A percentile compares a stretch with the other conserved stretches of the same genome.
These are phyloP conservation scores for Micromonas commoda DNA, from an alignment of 139 green algal genomes.

Conservation along the genomic window DNA sequence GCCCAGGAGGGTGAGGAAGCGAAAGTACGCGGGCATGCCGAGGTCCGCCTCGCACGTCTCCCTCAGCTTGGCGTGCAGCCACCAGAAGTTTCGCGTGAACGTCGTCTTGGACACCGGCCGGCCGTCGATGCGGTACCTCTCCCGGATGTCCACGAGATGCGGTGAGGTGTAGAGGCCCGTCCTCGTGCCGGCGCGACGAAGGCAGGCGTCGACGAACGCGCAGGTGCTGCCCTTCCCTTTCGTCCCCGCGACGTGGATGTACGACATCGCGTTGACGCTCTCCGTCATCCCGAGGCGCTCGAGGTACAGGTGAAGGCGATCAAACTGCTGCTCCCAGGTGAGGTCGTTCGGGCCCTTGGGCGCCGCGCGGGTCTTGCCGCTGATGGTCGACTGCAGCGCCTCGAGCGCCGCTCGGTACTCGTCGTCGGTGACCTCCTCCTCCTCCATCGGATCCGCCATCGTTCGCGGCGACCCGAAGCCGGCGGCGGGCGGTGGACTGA, in stretches of 20 bases:
- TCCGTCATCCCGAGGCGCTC: background rate
- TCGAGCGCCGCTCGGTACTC: background rate
- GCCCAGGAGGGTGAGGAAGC: slow-evolving; percentile 90
- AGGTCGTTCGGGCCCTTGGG: background rate
- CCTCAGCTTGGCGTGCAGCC: background rate
- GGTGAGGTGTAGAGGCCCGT: slow-evolving; percentile 46
- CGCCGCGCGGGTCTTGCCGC: background rate
- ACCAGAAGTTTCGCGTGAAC: slow-evolving; percentile 18
- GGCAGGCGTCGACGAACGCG: slow-evolving; percentile 39
- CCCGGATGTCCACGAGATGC: slow-evolving; percentile 45
- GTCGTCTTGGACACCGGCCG: background rate
- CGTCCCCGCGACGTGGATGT: slow-evolving; percentile 35
- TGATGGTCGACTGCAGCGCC: slow-evolving; percentile 2
- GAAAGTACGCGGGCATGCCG: slow-evolving; percentile 86
- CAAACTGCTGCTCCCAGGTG: slow-evolving; percentile 21
- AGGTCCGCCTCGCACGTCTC: slow-evolving; percentile 15
- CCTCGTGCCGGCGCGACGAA: slow-evolving; percentile 26
- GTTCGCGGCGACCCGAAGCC: too few relatives aligned
- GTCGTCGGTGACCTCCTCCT: background rate
- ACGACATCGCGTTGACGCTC: background rate
- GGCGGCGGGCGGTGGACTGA: too few relatives aligned
- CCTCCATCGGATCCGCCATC: background rate
- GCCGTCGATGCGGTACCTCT: slow-evolving; percentile 46
- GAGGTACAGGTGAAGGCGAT: background rate
- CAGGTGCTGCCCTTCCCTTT: slow-evolving; percentile 43